A percentile compares a stretch with the other conserved stretches of the same genome.
Conservation (phyloP, 768 basidiomycete genomes). For the Auricularia auricula-judae region DNA sequence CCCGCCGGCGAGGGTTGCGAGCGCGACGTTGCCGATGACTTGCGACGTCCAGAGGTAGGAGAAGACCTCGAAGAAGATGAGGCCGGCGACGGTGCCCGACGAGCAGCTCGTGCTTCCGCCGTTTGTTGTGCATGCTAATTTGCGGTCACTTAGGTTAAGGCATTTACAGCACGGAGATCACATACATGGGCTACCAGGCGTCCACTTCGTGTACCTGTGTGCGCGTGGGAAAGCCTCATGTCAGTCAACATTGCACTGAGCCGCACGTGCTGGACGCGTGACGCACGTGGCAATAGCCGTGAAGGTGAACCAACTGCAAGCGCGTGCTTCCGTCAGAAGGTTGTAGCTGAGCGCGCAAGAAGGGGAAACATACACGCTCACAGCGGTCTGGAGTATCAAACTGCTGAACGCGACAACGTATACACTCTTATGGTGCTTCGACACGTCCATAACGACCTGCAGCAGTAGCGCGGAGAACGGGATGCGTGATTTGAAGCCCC, state of each 20-base stretch:
- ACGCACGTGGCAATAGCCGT: slow-evolving; percentile 61
- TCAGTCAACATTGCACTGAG: not conserved
- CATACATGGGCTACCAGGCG: slow-evolving; percentile 50
- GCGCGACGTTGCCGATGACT: slow-evolving; percentile 66
- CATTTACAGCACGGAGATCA: slow-evolving; percentile 27
- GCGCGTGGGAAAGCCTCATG: not conserved
- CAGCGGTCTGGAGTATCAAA: slow-evolving; percentile 56
- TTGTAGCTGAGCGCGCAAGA: not conserved
- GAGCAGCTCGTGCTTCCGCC: slow-evolving; percentile 44
- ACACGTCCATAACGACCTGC: slow-evolving; percentile 75
- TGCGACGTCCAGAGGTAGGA: slow-evolving; percentile 83
- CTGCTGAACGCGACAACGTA: slow-evolving; percentile 67
- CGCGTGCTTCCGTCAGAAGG: slow-evolving; percentile 2
- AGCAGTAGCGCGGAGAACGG: slow-evolving; percentile 69
- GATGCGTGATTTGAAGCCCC: slow-evolving; percentile 59
- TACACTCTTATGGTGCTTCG: slow-evolving; percentile 73
- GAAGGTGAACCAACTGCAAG: slow-evolving; percentile 61
- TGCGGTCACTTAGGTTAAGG: slow-evolving; percentile 18
- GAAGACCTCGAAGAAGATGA: slow-evolving; percentile 69
- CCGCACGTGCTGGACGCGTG: not conserved
- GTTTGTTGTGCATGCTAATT: slow-evolving; percentile 25
- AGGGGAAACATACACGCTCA: slow-evolving; percentile 45
- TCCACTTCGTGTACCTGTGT: slow-evolving; percentile 50
- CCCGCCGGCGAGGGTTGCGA: slow-evolving; percentile 74
- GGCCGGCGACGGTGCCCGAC: slow-evolving; percentile 61